Conservation (phyloP, 139 green algal genomes). For the Asterochloris erici region DNA sequence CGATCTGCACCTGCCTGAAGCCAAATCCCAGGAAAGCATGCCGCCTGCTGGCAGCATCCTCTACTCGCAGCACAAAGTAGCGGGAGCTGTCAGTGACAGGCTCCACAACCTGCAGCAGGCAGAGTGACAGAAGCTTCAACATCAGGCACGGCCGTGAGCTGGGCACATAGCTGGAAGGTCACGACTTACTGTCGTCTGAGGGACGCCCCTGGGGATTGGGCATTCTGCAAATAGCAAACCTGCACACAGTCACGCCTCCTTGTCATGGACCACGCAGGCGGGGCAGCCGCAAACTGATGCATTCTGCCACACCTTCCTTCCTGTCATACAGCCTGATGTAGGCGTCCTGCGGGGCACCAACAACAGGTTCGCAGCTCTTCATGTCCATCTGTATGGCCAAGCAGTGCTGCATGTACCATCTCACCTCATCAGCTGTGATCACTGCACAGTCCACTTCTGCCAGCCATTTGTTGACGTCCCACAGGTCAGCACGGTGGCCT, state of each 20-base stretch:
- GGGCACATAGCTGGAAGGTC: not conserved
- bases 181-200: conserved; percentile 38
- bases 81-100: conserved; percentile 66
- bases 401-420: not conserved
- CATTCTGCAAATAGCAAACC: conserved; percentile 77
- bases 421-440: not conserved
- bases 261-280: not conserved
- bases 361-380: not conserved
- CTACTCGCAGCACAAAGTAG: conserved; percentile 65
- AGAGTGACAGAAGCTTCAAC: not conserved
- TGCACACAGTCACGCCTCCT: not conserved
- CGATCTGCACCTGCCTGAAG: conserved; percentile 40
- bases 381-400: conserved; percentile 13
- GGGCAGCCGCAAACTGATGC: not conserved
- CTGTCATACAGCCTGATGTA: conserved; percentile 2
- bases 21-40: conserved; percentile 75
- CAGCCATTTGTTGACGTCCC: conserved; percentile 72
- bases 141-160: not conserved
- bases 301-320: conserved; percentile 1
- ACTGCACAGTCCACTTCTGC: conserved; percentile 1
- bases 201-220: conserved; percentile 45
- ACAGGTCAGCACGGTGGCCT: conserved; percentile 65
- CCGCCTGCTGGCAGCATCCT: conserved; percentile 43
- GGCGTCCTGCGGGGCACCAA: not conserved
- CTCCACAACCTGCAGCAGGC: conserved; percentile 51